A percentile compares a stretch with the other conserved stretches of the same genome.
These are phyloP conservation scores for Saturnispora besseyi DNA, from an alignment of 805 yeast genomes.

Conservation along the genomic window DNA sequence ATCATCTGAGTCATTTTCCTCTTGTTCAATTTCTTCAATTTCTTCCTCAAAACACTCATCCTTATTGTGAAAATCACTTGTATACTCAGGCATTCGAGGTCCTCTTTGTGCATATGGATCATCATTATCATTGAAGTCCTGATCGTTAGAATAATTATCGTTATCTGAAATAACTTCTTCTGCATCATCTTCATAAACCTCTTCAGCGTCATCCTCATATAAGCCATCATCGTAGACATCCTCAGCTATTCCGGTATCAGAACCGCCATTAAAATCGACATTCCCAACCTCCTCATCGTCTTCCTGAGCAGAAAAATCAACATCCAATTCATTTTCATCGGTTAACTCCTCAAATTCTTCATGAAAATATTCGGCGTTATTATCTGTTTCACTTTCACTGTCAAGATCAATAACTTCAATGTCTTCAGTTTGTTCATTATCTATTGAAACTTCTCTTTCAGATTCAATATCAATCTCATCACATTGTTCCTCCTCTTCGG, in stretches of 20 bases:
- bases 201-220: not conserved
- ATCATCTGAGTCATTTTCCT: constrained; percentile 10
- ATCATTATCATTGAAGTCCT: constrained; percentile 4
- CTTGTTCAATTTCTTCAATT: constrained; percentile 6
- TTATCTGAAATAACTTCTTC: constrained; percentile 14
- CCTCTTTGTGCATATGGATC: constrained; percentile 5
- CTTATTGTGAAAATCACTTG: not conserved
- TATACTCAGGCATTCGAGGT: constrained; percentile 2
- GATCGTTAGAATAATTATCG: constrained; percentile 11
- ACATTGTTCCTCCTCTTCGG: constrained; percentile 3
- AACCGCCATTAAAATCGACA: not conserved
- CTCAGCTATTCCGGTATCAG: not conserved
- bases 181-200: constrained; percentile 1
- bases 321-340: not conserved
- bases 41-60: not conserved
- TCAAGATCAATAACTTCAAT: constrained; percentile 3
- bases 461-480: not conserved
- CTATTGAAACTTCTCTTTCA: not conserved
- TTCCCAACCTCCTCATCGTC: not conserved
- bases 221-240: not conserved
- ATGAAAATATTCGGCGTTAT: not conserved
- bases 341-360: not conserved
- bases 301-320: not conserved
- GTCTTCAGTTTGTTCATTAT: constrained; percentile 5
- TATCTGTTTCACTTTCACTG: constrained; percentile 1